phyloP scores from a whole-genome alignment of 805 yeast genomes.

The Metschnikowia cerradonensis region DNA sequence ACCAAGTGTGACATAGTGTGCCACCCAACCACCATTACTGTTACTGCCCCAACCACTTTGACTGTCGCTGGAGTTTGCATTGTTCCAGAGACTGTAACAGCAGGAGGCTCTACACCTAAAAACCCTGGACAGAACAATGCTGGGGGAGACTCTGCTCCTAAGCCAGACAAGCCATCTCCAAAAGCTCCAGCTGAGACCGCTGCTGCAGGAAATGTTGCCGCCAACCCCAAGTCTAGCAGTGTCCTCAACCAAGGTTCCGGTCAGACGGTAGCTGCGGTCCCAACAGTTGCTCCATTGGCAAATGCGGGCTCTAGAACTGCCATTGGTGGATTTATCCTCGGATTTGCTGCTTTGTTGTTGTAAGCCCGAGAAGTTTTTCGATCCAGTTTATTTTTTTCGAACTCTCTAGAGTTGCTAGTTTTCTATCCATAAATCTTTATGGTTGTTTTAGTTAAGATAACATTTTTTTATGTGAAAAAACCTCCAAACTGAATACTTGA shows the following conservation, averaged over 20 bases:
- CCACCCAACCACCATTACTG: conserved; percentile 24
- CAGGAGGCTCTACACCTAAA: no score
- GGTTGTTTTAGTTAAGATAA: no score
- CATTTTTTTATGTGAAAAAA: no score
- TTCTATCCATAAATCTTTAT: no score
- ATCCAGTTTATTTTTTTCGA: no score
- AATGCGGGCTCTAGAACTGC: not conserved
- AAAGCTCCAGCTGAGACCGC: no score
- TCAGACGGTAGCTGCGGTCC: not conserved
- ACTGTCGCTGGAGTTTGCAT: conserved; percentile 30
- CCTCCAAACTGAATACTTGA: no score
- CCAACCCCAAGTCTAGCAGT: not conserved
- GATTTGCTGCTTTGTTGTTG: not conserved
- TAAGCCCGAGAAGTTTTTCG: not conserved
- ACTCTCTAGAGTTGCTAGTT: no score
- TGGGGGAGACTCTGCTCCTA: no score
- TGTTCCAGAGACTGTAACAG: conserved; percentile 8
- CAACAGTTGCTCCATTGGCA: not conserved
- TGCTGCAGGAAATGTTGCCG: no score
- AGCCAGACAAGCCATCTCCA: no score
- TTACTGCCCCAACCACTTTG: conserved; percentile 22
- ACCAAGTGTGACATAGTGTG: conserved; percentile 29
- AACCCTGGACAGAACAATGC: no score
- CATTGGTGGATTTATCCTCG: not conserved
- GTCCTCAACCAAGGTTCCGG: not conserved